Conservation (phyloP, 2,329 filamentous ascomycete genomes). For the Sclerotinia nivalis region DNA sequence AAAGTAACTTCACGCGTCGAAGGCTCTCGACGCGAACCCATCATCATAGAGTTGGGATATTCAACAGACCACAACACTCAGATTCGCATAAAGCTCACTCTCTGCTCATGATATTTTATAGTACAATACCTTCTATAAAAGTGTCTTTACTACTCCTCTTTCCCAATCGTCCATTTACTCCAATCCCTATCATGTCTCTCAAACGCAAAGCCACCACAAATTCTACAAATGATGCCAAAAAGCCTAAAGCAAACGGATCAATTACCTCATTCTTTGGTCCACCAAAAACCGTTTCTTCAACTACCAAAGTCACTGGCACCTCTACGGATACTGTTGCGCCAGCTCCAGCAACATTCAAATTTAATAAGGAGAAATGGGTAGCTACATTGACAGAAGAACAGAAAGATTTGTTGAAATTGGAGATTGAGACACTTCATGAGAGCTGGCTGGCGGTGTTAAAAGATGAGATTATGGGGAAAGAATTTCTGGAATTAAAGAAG, state of each 20-base stretch:
- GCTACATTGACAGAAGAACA: conserved; percentile 77
- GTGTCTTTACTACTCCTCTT: conserved; percentile 31
- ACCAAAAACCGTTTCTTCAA: conserved; percentile 46
- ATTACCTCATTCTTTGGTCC: conserved; percentile 87
- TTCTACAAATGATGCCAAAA: conserved; percentile 59
- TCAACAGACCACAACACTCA: not conserved
- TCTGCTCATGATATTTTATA: not conserved
- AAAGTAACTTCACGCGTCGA: conserved; percentile 18
- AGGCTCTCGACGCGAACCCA: not conserved
- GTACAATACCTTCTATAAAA: conserved; percentile 23
- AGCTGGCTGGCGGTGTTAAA: conserved; percentile 90
- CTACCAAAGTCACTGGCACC: conserved; percentile 44
- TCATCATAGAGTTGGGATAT: not conserved
- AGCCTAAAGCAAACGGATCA: conserved; percentile 70
- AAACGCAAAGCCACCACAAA: conserved; percentile 66
- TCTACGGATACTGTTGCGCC: conserved; percentile 36
- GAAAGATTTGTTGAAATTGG: conserved; percentile 76
- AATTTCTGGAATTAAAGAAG: conserved; percentile 84
- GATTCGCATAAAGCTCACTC: conserved; percentile 12
- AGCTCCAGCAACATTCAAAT: conserved; percentile 51
- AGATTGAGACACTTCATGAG: conserved; percentile 88
- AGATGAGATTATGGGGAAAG: conserved; percentile 74
- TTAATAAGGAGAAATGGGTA: conserved; percentile 92
- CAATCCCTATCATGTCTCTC: conserved; percentile 44
- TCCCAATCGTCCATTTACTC: conserved; percentile 20